Evolutionary conservation across 495 filamentous ascomycete genomes (phyloP).

Genomic region (Xylaria cubensis): DNA sequence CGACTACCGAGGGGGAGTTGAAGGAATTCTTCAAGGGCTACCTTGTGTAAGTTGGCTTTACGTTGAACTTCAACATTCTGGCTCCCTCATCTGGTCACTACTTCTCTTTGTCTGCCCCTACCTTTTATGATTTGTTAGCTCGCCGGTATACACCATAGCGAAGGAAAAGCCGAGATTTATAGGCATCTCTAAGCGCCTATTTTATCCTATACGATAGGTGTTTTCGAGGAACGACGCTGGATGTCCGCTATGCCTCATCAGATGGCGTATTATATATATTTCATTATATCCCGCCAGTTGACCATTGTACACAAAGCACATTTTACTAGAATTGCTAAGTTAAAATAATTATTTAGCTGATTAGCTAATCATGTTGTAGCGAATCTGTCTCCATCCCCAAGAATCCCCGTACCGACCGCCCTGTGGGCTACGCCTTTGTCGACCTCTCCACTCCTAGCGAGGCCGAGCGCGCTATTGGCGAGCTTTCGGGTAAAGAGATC

Average conservation of each 20-base stretch:
- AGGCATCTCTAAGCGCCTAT: background rate
- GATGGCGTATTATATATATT: background rate
- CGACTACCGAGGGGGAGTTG: constrained; percentile 99
- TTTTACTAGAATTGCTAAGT: background rate
- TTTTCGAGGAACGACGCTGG: background rate
- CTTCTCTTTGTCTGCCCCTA: background rate
- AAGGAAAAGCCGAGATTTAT: background rate
- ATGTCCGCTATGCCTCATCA: background rate
- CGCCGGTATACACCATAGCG: background rate
- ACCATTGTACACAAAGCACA: background rate
- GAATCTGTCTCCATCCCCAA: constrained; percentile 98
- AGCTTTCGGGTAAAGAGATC: constrained; percentile 96
- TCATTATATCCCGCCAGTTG: background rate
- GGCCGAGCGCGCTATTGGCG: constrained; percentile 89
- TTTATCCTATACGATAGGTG: background rate
- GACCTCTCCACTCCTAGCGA: constrained; percentile 93
- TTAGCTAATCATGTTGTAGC: constrained; percentile 53
- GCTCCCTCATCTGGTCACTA: background rate
- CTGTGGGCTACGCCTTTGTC: constrained; percentile 98
- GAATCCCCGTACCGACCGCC: constrained; percentile 97
- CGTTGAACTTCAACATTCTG: background rate
- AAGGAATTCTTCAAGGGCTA: constrained; percentile 98
- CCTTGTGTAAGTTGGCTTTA: constrained; percentile 80
- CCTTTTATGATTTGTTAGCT: background rate
- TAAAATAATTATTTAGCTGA: background rate